Evolutionary conservation across 192 early-diverging fungal genomes (phyloP).

Genomic region (Backusella macrospora): DNA sequence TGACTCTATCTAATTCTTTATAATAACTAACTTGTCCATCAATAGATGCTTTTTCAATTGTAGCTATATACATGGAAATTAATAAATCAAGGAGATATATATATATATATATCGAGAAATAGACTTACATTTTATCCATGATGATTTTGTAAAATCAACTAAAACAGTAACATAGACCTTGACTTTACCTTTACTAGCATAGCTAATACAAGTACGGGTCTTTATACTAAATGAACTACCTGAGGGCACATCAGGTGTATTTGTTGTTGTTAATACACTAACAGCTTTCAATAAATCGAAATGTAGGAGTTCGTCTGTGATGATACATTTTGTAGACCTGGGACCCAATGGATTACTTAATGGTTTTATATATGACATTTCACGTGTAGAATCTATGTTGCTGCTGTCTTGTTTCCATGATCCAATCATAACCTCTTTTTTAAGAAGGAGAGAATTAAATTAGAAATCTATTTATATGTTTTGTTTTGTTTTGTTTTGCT

Average conservation of each 20-base stretch:
- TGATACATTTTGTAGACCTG: conserved; percentile 44
- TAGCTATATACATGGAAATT: conserved; percentile 29
- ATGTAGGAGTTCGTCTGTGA: conserved; percentile 47
- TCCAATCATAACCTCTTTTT: conserved; percentile 37
- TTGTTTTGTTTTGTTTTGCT: background rate
- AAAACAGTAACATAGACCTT: conserved; percentile 49
- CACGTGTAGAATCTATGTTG: conserved; percentile 13
- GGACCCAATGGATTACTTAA: conserved; percentile 29
- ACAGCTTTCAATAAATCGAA: conserved; percentile 49
- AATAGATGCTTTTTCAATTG: conserved; percentile 55
- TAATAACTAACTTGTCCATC: conserved; percentile 53
- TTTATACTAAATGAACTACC: conserved; percentile 51
- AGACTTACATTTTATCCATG: conserved; percentile 52
- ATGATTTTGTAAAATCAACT: conserved; percentile 56
- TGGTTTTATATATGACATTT: conserved; percentile 37
- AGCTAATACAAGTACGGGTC: conserved; percentile 52
- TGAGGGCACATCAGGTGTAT: conserved; percentile 54
- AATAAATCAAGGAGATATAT: background rate
- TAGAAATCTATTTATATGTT: background rate
- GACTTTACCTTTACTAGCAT: conserved; percentile 44
- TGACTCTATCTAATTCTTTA: conserved; percentile 41
- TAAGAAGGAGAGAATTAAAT: background rate
- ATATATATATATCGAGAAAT: background rate
- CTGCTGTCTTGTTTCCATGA: conserved; percentile 26
- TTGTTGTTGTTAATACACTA: conserved; percentile 46